phyloP scores from a whole-genome alignment of 2,329 filamentous ascomycete species.

The Sporothrix humicola region DNA sequence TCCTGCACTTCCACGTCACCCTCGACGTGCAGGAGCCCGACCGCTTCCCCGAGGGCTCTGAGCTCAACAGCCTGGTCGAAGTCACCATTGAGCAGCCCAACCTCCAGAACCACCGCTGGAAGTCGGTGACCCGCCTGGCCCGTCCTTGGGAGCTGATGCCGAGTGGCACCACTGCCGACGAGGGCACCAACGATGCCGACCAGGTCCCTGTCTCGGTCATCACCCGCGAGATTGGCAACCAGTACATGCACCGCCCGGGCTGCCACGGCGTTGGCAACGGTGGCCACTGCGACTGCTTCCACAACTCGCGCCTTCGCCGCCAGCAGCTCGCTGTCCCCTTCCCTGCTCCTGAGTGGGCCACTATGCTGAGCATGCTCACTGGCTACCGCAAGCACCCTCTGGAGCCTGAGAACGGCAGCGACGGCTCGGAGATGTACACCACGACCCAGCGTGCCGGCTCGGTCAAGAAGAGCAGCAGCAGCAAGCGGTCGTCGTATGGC shows the following conservation, averaged over 20 bases:
- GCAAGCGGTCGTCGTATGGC: slow-evolving; percentile 38
- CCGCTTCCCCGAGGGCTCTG: slow-evolving; percentile 63
- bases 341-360: slow-evolving; percentile 63
- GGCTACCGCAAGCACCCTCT: slow-evolving; percentile 54
- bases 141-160: slow-evolving; percentile 60
- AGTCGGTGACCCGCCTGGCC: slow-evolving; percentile 63
- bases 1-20: slow-evolving; percentile 67
- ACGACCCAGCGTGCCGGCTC: slow-evolving; percentile 24
- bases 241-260: slow-evolving; percentile 56
- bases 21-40: slow-evolving; percentile 63
- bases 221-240: slow-evolving; percentile 57
- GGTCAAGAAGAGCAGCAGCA: slow-evolving; percentile 29
- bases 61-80: slow-evolving; percentile 64
- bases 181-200: slow-evolving; percentile 33
- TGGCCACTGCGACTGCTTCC: slow-evolving; percentile 57
- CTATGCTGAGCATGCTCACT: slow-evolving; percentile 62
- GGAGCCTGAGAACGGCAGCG: slow-evolving; percentile 38
- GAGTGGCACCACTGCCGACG: slow-evolving; percentile 33
- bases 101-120: slow-evolving; percentile 64
- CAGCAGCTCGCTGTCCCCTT: slow-evolving; percentile 62
- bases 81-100: slow-evolving; percentile 61
- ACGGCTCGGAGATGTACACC: slow-evolving; percentile 21
- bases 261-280: slow-evolving; percentile 48
- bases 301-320: slow-evolving; percentile 48
- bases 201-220: slow-evolving; percentile 49